Conservation (phyloP, 495 filamentous ascomycete genomes). For the Neurospora hispaniola region DNA sequence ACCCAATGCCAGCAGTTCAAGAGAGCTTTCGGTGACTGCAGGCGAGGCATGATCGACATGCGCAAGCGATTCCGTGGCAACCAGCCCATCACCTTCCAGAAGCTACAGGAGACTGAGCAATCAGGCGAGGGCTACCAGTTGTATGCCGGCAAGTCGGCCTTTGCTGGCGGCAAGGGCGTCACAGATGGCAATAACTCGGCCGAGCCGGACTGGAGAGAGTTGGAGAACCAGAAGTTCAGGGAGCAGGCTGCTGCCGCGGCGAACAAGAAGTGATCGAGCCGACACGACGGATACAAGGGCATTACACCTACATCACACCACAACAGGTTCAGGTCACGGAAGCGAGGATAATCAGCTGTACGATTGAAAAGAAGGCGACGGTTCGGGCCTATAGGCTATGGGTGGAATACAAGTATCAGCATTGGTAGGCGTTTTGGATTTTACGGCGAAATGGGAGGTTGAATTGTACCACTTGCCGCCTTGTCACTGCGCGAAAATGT, state of each 20-base stretch:
- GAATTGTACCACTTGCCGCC: not conserved
- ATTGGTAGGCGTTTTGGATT: constrained; percentile 1
- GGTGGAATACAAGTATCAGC: not conserved
- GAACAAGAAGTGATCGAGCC: constrained; percentile 10
- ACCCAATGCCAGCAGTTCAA: constrained; percentile 85
- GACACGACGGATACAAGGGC: not conserved
- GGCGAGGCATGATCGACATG: constrained; percentile 96
- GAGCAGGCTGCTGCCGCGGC: constrained; percentile 17
- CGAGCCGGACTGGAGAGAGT: constrained; percentile 43
- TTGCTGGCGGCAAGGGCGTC: constrained; percentile 39
- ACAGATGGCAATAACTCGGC: constrained; percentile 42
- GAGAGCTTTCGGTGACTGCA: constrained; percentile 88
- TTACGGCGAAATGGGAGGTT: not conserved
- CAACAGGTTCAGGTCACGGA: not conserved
- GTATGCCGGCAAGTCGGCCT: constrained; percentile 71
- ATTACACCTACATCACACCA: not conserved
- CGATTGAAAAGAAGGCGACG: not conserved
- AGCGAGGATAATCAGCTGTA: not conserved
- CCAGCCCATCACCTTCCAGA: constrained; percentile 57
- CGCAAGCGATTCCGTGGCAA: constrained; percentile 98
- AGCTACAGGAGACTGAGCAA: constrained; percentile 50
- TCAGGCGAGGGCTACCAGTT: constrained; percentile 50
- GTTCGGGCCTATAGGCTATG: not conserved
- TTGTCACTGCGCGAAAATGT: not conserved
- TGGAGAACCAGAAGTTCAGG: constrained; percentile 44